These are phyloP conservation scores for Daldinia loculata DNA, from an alignment of 495 filamentous ascomycete species.

Conservation along the genomic window DNA sequence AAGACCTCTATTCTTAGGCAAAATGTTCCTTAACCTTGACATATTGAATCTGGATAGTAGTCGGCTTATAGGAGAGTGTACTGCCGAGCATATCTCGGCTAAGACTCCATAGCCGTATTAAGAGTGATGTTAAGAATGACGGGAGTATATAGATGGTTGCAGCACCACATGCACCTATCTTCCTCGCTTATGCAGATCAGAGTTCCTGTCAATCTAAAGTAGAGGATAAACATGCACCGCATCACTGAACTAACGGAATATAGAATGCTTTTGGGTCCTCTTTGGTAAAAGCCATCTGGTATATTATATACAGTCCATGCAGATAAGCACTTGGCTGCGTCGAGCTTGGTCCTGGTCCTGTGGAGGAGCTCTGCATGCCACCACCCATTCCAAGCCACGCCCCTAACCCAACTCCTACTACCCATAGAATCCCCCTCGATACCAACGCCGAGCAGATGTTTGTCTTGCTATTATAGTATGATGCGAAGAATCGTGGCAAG, in stretches of 20 bases:
- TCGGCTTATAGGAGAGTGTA: constrained; percentile 10
- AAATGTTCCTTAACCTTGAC: constrained; percentile 11
- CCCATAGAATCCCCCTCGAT: constrained; percentile 12
- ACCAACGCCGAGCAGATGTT: constrained; percentile 11
- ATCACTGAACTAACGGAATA: constrained; percentile 1
- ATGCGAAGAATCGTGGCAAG: neutral
- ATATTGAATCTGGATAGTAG: constrained; percentile 12
- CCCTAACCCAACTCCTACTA: constrained; percentile 1
- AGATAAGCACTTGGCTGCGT: constrained; percentile 14
- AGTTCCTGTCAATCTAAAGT: constrained; percentile 13
- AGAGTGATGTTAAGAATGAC: constrained; percentile 16
- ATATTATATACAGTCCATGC: constrained; percentile 28
- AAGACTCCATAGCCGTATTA: constrained; percentile 15
- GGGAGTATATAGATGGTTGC: constrained; percentile 10
- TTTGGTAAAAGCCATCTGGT: constrained; percentile 1
- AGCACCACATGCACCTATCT: constrained; percentile 9
- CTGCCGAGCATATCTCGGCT: constrained; percentile 30
- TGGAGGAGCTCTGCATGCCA: constrained; percentile 11
- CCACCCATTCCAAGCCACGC: constrained; percentile 21
- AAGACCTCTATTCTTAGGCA: constrained; percentile 22
- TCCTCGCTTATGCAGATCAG: constrained; percentile 23
- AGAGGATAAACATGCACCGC: constrained; percentile 16
- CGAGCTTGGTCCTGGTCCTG: neutral
- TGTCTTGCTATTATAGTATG: constrained; percentile 2
- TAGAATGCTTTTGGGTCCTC: neutral